A percentile compares a stretch with the other conserved stretches of the same genome.
Conservation (phyloP, 345 rosid species). For the Xanthoceras sorbifolium region DNA sequence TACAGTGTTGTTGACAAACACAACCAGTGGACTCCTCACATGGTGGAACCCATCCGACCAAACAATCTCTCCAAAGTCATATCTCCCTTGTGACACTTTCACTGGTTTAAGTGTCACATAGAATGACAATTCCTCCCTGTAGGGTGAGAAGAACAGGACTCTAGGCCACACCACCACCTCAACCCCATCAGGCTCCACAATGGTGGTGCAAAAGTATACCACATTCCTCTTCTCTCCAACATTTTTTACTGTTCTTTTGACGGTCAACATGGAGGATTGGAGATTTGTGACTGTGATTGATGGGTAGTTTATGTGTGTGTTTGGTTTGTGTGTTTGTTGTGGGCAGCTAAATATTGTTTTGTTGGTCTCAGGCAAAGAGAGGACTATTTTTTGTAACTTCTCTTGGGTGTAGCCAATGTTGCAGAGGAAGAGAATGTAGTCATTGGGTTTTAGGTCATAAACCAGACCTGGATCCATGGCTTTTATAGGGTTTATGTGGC, state of each 20-base stretch:
- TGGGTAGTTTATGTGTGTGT: constrained; percentile 60
- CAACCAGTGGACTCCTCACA: constrained; percentile 67
- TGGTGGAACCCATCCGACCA: constrained; percentile 64
- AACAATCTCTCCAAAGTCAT: constrained; percentile 62
- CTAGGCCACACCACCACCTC: constrained; percentile 63
- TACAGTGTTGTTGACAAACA: constrained; percentile 34
- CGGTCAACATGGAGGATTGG: constrained; percentile 36
- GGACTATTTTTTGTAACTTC: constrained; percentile 29
- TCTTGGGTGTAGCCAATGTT: constrained; percentile 52
- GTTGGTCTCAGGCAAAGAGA: constrained; percentile 24
- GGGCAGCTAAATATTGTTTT: constrained; percentile 31
- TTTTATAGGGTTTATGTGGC: constrained; percentile 59
- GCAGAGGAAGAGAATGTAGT: constrained; percentile 63
- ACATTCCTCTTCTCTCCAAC: constrained; percentile 46
- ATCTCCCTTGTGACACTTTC: constrained; percentile 50
- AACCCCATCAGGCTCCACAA: constrained; percentile 56
- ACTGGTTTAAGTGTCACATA: constrained; percentile 48
- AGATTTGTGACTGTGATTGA: constrained; percentile 57
- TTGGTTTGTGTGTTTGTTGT: constrained; percentile 19
- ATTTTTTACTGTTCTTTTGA: constrained; percentile 53
- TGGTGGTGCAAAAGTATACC: constrained; percentile 34
- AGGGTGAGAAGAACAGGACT: constrained; percentile 43
- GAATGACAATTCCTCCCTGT: constrained; percentile 39
- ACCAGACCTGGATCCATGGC: constrained; percentile 77
- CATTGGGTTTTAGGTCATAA: constrained; percentile 50